Base-by-base conservation (phyloP, 2,329 filamentous ascomycete species). In the Fusarium neocosmosporiellum region DNA sequence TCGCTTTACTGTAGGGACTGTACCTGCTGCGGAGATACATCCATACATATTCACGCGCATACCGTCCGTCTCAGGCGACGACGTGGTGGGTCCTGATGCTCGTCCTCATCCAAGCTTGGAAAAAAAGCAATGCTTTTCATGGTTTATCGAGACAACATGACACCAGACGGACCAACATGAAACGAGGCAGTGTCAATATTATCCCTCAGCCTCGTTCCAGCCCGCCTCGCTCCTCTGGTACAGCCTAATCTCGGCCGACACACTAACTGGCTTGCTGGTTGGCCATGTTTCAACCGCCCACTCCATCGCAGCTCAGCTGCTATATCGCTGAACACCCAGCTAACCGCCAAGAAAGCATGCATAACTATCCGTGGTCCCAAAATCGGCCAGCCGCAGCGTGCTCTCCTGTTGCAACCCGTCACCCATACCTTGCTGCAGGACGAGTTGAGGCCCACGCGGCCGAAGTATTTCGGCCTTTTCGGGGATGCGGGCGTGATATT, bases 111-210 rank as follows among this genome's bases (percentile, higher is more conserved):
- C 33, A 57, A 57, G 34, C 34, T 39, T 27, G 33, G 33, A 27
- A 54, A 55, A 55, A 57, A 39, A 63, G 60, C 39, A 57, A 63
- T 10, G 41, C 37, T n/a, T 33, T 37, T 22, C 33, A 46, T 31
- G 48, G 29, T 39, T 53, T 55, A 41, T 65, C 43, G 34, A 69
- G 58, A 70, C 67, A 60, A 34, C 29, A 69, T 43, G 37, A 53
- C 36, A 60, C 46, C 22, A 20, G 46, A 36, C 34, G 16, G 36
- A 24, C 59, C 60, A 63, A 57, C 48, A 36, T 63, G 60, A 63
- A 63, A 63, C 60, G 60, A 63, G 22, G 27, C 16, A 57, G 60
- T 53, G 55, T 22, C 46, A 20, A 53, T 50, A 53, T 50, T 53
- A 20, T 27, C 22, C 36, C 34, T 59, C 63, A 60, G 57, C 55